phyloP scores from a whole-genome alignment of 192 early-diverging fungal genomes.

The Jimgerdemannia lactiflua region DNA sequence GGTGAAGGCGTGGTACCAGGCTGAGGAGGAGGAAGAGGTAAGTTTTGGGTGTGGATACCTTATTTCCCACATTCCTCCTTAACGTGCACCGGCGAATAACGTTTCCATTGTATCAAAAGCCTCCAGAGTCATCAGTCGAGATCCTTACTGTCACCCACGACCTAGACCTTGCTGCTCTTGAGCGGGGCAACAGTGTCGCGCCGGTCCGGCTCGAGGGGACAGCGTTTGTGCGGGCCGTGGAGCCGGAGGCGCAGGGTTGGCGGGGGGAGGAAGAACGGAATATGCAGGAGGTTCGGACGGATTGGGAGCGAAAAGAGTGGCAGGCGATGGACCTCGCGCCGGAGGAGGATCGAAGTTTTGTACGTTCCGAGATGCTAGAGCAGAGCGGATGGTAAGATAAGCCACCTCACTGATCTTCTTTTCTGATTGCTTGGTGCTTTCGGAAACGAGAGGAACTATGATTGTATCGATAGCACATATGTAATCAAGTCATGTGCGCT shows the following conservation, averaged over 20 bases:
- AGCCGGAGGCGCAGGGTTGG: not conserved
- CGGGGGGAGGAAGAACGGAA: too few relatives aligned
- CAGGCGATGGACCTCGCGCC: not conserved
- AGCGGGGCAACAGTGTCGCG: not conserved
- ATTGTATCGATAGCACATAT: too few relatives aligned
- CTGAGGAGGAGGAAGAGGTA: not conserved
- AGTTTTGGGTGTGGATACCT: not conserved
- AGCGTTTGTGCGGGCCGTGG: not conserved
- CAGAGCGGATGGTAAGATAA: not conserved
- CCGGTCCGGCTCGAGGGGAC: not conserved
- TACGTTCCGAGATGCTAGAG: not conserved
- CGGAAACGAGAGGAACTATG: too few relatives aligned
- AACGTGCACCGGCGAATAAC: not conserved
- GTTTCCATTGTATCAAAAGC: not conserved
- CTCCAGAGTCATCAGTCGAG: not conserved
- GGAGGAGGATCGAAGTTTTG: not conserved
- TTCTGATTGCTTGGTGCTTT: too few relatives aligned
- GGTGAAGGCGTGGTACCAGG: not conserved
- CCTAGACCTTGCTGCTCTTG: not conserved
- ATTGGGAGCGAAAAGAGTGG: too few relatives aligned
- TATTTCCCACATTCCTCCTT: not conserved
- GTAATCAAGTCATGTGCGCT: too few relatives aligned
- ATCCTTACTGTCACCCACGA: not conserved
- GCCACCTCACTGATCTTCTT: too few relatives aligned
- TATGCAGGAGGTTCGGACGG: not conserved